Base-by-base conservation (phyloP, 768 basidiomycete species). In the Boletus subcaerulescens region DNA sequence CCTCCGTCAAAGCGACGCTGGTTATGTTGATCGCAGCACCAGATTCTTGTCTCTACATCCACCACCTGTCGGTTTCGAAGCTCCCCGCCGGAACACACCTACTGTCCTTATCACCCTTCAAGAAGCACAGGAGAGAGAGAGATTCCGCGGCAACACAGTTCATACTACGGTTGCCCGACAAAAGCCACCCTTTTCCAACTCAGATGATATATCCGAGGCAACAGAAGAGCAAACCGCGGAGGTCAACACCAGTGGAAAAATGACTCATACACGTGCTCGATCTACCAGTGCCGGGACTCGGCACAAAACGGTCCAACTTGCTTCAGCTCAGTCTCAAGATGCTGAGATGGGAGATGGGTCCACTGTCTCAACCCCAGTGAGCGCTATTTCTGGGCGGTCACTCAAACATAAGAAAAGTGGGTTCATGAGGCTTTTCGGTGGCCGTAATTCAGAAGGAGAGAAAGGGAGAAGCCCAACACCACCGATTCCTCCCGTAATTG, bases 351-450 rank as follows among this genome's bases (percentile, higher is more conserved):
- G 71, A 38, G 79, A 78, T 6, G 82, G 80, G 33, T 65, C 72
- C 3, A 22, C 54, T 40, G 49, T 60, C 38, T 48, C 41, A 58
- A 52, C 36, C 57, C 60, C 52, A 42, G 50, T 10, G 29, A 59
- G 35, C 15, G 36, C 45, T 14, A 22, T 65, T 46, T 63, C 73
- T 26, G 74, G 73, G 11, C 86, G 82, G 61, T 59, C 71, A 2
- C 67, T 92, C 47, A 89, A 81, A 61, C 86, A 86, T 56, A 91
- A 87, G 75, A 91, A 87, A 68, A 91, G 89, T 58, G 90, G 80
- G 4, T 89, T 93, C 65, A 81, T 92, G 85, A 77, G 86, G 48
- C 71, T 93, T 12, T 91, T 92, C 65, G 83, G 85, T 62, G 77
- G 78, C 17, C 77, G 77, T 48, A 58, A 40, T 52, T 53, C 58